Conservation (phyloP, 2,329 filamentous ascomycete species). For the Ophiostoma montium region DNA sequence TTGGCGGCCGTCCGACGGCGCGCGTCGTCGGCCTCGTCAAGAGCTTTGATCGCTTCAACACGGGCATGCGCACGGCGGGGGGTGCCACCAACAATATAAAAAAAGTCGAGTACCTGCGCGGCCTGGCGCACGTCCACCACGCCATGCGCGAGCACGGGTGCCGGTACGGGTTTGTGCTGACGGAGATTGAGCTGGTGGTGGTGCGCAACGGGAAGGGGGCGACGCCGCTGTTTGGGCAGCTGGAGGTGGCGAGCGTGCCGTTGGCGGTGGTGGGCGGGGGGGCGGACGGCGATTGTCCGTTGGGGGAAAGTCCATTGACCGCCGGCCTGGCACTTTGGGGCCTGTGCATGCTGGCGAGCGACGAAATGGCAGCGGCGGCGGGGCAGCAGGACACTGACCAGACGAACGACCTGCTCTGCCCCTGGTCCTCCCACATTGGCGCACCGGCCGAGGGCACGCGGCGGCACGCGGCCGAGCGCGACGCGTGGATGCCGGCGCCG, state of each 20-base stretch:
- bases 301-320: slow-evolving; percentile 35
- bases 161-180: slow-evolving; percentile 91
- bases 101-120: slow-evolving; percentile 77
- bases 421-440: slow-evolving; percentile 51
- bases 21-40: slow-evolving; percentile 58
- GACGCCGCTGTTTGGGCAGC: slow-evolving; percentile 73
- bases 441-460: slow-evolving; percentile 60
- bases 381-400: slow-evolving; percentile 26
- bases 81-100: slow-evolving; percentile 44
- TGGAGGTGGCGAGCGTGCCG: slow-evolving; percentile 57
- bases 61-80: slow-evolving; percentile 75
- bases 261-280: slow-evolving; percentile 28
- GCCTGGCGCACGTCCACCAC: slow-evolving; percentile 72
- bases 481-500: slow-evolving; percentile 62
- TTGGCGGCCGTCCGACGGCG: slow-evolving; percentile 32
- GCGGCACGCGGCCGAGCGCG: slow-evolving; percentile 53
- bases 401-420: slow-evolving; percentile 24
- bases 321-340: slow-evolving; percentile 66
- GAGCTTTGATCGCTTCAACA: slow-evolving; percentile 89
- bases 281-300: slow-evolving; percentile 16
- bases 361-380: slow-evolving; percentile 17
- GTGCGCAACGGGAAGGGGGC: slow-evolving; percentile 63
- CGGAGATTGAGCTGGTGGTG: slow-evolving; percentile 85
- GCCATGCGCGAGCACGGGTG: slow-evolving; percentile 89
- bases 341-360: slow-evolving; percentile 37